phyloP scores from a whole-genome alignment of 768 basidiomycete species.

The Lactarius tabidus region DNA sequence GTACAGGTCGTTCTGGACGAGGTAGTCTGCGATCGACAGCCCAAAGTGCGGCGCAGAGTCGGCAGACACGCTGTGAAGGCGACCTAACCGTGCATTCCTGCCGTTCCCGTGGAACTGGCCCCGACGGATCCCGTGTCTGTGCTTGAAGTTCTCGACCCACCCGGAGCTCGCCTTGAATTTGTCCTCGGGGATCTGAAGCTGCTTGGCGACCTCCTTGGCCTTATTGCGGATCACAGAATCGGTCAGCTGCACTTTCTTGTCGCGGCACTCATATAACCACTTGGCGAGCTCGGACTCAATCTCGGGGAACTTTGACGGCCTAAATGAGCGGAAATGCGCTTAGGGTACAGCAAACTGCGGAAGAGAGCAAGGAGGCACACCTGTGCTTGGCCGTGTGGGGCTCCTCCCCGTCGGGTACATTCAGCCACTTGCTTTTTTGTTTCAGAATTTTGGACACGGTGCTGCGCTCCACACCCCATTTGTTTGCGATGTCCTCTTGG shows the following conservation, averaged over 20 bases:
- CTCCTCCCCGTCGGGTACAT: slow-evolving; percentile 54
- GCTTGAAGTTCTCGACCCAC: slow-evolving; percentile 92
- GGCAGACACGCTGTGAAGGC: slow-evolving; percentile 7
- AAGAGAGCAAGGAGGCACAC: slow-evolving; percentile 35
- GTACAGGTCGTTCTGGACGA: slow-evolving; percentile 21
- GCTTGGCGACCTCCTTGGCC: slow-evolving; percentile 62
- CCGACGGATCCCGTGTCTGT: slow-evolving; percentile 68
- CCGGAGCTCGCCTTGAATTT: slow-evolving; percentile 90
- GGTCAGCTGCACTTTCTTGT: slow-evolving; percentile 47
- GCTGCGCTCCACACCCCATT: slow-evolving; percentile 80
- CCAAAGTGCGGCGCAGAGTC: slow-evolving; percentile 19
- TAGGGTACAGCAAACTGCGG: slow-evolving; percentile 4
- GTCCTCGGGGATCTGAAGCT: slow-evolving; percentile 55
- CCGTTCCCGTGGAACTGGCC: slow-evolving; percentile 52
- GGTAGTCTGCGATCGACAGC: slow-evolving; percentile 23
- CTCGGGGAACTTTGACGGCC: slow-evolving; percentile 77
- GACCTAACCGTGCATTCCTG: slow-evolving; percentile 28
- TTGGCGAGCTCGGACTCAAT: slow-evolving; percentile 62
- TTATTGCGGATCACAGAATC: slow-evolving; percentile 63
- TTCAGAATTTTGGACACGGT: slow-evolving; percentile 94
- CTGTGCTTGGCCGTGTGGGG: slow-evolving; percentile 65
- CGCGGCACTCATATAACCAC: slow-evolving; percentile 56
- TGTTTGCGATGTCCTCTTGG: slow-evolving; percentile 79
- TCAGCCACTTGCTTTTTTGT: slow-evolving; percentile 78
- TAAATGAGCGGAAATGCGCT: slow-evolving; percentile 31